Evolutionary conservation across 2,329 filamentous ascomycete genomes (phyloP), one percentile per base, ranked within the genome.

Genomic region (Claviceps arundinis): DNA sequence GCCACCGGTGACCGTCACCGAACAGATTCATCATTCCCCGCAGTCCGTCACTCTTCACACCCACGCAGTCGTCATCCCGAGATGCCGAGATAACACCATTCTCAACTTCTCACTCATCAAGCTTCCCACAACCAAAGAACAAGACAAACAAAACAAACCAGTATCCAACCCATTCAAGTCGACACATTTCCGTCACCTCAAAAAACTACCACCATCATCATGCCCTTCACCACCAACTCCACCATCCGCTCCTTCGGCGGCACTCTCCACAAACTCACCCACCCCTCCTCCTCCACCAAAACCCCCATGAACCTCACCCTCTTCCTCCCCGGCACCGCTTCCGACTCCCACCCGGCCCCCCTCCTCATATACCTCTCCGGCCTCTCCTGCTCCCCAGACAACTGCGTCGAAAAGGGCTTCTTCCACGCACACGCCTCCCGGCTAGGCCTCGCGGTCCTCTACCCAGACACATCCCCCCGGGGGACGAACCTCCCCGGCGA

Each of bases 251-350:
- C 83, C 68, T 97, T 96, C 66, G 91, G 90, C 66, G 93, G 93
- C 66, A 89, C 89, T 72, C 85, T 98, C 55, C 80, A 95, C 61
- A 97, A 98, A 77, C 87, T 98, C 56, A 82, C 84, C 61, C 93
- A 98, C 78, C 72, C 84, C 65, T 89, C 90, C 52, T 73, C 77
- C 58, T 77, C 81, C 56, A 95, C 89, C 53, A 81, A 80, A 61
- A 95, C 89, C 59, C 82, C 89, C 62, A 98, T 97, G 91, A 81
- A 80, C 65, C 80, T 97, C 64, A 95, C 94, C 73, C 77, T 98
- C 61, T 98, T 87, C 74, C 78, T 98, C 3, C 93, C 93, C 24
- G 82, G 87, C 2, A 75, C 83, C 61, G 81, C 87, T 52, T 70
- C 76, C 56, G 61, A 68, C 16, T 61, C 68, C 48, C 51, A 69